These are phyloP conservation scores for Tetracladium marchalianum DNA, from an alignment of 495 filamentous ascomycete species.

Conservation along the genomic window DNA sequence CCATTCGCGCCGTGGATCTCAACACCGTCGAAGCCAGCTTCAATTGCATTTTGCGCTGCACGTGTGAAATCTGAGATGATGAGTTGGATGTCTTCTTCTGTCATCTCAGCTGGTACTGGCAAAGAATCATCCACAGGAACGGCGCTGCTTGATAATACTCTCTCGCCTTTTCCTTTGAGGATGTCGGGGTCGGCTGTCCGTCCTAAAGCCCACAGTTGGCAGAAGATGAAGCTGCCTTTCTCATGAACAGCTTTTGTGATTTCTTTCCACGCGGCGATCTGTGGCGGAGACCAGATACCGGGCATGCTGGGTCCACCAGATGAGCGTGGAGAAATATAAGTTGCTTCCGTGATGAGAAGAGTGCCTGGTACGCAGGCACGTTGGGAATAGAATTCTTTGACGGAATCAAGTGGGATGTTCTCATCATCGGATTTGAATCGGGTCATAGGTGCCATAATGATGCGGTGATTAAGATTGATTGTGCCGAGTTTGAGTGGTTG, in stretches of 20 bases:
- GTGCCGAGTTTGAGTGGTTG: conserved; percentile 28
- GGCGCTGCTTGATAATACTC: conserved; percentile 27
- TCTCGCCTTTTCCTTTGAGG: conserved; percentile 27
- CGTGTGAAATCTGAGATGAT: conserved; percentile 45
- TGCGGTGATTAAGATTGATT: conserved; percentile 28
- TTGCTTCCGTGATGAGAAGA: conserved; percentile 54
- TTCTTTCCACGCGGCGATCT: conserved; percentile 50
- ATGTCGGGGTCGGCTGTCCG: conserved; percentile 36
- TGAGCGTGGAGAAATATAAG: conserved; percentile 44
- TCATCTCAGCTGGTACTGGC: conserved; percentile 34
- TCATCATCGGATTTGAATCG: conserved; percentile 28
- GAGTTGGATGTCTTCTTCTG: conserved; percentile 42
- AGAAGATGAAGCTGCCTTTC: conserved; percentile 51
- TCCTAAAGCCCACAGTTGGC: conserved; percentile 59
- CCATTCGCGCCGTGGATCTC: conserved; percentile 45
- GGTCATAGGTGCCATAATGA: conserved; percentile 34
- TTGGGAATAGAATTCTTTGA: conserved; percentile 50
- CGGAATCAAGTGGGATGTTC: conserved; percentile 25
- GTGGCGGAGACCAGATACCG: conserved; percentile 50
- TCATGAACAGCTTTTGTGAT: conserved; percentile 58
- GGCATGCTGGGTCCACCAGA: conserved; percentile 45
- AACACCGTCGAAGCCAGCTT: conserved; percentile 66
- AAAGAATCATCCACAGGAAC: conserved; percentile 27
- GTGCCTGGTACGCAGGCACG: conserved; percentile 41
- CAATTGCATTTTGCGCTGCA: conserved; percentile 49